Evolutionary conservation across 331 rosid species (phyloP), one percentile per base, ranked within the genome.

Genomic region (Acacia concinna): DNA sequence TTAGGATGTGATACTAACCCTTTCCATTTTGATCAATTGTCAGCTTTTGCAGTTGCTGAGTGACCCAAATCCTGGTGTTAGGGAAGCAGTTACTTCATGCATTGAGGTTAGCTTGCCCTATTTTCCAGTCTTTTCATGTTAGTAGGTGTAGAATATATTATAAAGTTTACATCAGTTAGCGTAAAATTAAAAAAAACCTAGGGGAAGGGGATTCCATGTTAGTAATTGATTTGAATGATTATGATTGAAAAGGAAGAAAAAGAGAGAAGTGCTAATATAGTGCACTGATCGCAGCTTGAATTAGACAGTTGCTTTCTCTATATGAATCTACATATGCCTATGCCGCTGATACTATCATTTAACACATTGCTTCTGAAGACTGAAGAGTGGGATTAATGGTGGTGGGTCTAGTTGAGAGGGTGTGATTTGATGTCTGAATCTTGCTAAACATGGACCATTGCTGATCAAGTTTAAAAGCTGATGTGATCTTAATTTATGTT

Each of bases 11-110:
- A 79, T 46, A 66, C 82, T 76, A 71, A 82, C 59, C 23, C 66
- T 54, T 56, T 77, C 5, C 25, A 68, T 71, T 14, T 46, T 79
- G 56, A 78, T 72, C 69, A 21, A 31, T 64, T 78, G 21, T 73
- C 90, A 96, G 99, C 86, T 89, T 90, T 88, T 96, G 87, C 99
- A 90, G 86, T 84, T 96, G 92, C 84, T 96, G 78, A 91, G 74
- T 85, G 99, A 96, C 87, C 85, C 93, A 15, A 96, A 90, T 80
- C 89, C 95, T n/a, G 91, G 93, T 62, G 99, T 93, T 59, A 87
- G 97, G 86, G 99, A 93, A 85, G 95, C 98, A 32, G 92, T 98
- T 85, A 88, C 90, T 74, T 79, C 86, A 63, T 96, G 99, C 81
- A 91, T 93, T 81, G 99, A 96, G 97, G 99, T 90, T 77, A 79